Evolutionary conservation across 345 rosid species (phyloP), one percentile per base, ranked within the genome.

Genomic region (Kernera saxatilis): DNA sequence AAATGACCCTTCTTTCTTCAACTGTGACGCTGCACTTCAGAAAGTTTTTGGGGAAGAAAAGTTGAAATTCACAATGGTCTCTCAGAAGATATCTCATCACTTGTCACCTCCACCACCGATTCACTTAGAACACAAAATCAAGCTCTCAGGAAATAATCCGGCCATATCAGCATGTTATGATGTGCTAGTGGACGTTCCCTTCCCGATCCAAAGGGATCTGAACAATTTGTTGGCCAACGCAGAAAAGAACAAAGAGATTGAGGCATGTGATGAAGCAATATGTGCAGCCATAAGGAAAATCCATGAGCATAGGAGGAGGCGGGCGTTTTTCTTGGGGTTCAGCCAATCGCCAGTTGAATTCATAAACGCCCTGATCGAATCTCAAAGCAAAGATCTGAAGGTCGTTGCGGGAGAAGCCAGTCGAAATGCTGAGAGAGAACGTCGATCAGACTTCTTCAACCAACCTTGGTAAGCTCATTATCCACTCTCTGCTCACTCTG

Each of bases 271-370:
- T 70, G 99, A 94, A 80, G 88, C 97, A 40, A 94, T 94, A 83
- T 87, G 92, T 77, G 78, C 79, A 70, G 96, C 99, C 25, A 85
- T 91, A 67, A 87, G 91, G 82, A 94, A 94, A 81, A 88, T 94
- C 60, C 96, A 91, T 37, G 99, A 91, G 76, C 99, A 94, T 73
- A 85, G 99, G 10, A 82, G 89, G 76, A 83, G 99, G 62, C 77
- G 98, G 17, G 97, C 98, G 1, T 93, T 93, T 74, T 93, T 93
- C 77, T 93, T 93, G 63, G 98, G 98, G 49, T 91, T 93, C 76
- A 91, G 99, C 78, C 99, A 91, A 58, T 91, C 96, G 26, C 99
- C 99, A 33, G 96, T 88, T 43, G 99, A 94, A 67, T 94, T 94
- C 76, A 87, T 91, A 50, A 88, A 94, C 69, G 92, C 97, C 45